phyloP scores from a whole-genome alignment of 306 rosid species.

The Vigna nakashimae region DNA sequence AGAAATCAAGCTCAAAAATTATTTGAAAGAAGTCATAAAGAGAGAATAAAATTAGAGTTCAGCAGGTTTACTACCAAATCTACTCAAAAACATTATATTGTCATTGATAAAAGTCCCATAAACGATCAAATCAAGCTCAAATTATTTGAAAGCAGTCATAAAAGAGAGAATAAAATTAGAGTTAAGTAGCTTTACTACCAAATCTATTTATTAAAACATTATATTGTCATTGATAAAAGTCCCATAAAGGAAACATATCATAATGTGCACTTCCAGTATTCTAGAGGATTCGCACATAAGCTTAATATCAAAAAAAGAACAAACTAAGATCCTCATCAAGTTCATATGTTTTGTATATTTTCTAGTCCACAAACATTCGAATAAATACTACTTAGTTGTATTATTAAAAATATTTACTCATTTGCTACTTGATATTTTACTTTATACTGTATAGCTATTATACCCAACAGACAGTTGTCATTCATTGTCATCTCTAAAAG shows the following conservation, averaged over 20 bases:
- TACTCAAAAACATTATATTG: slow-evolving; percentile 1
- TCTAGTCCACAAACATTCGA: background rate
- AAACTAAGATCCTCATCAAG: slow-evolving; percentile 1
- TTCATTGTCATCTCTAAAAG: slow-evolving; percentile 23
- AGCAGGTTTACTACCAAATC: slow-evolving; percentile 5
- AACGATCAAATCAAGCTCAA: background rate
- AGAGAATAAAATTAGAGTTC: slow-evolving; percentile 14
- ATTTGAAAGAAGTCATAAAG: slow-evolving; percentile 13
- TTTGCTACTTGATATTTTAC: background rate
- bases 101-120: background rate
- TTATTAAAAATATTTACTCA: background rate
- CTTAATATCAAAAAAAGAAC: background rate
- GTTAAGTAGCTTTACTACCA: background rate
- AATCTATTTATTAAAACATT: slow-evolving; percentile 16
- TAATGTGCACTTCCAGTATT: background rate
- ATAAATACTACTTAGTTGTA: slow-evolving; percentile 3
- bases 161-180: slow-evolving; percentile 15
- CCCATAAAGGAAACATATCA: background rate
- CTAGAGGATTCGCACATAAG: background rate
- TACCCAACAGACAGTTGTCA: slow-evolving; percentile 2
- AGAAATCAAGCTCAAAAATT: slow-evolving; percentile 31
- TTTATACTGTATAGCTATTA: slow-evolving; percentile 1
- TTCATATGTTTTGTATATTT: slow-evolving; percentile 3
- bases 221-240: background rate
- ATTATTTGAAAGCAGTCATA: slow-evolving; percentile 23